Evolutionary conservation across 192 early-diverging fungal genomes (phyloP).

Genomic region (Coemansia furcata): DNA sequence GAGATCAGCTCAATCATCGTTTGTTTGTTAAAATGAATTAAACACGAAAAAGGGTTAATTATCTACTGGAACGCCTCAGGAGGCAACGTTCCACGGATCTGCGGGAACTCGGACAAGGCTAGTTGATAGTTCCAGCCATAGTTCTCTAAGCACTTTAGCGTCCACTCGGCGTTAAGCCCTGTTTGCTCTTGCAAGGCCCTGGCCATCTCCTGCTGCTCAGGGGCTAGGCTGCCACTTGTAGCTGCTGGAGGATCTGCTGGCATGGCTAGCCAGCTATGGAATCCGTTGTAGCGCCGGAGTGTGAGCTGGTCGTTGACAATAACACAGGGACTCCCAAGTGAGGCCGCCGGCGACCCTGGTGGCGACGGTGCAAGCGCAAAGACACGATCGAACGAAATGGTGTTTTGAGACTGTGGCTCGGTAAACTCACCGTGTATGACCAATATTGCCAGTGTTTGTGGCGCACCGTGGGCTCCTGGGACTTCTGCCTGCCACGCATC

Average conservation of each 20-base stretch:
- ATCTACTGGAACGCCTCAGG: conserved; percentile 40
- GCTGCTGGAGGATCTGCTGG: background rate
- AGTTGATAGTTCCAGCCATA: conserved; percentile 49
- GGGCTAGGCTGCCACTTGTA: conserved; percentile 7
- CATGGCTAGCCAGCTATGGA: conserved; percentile 29
- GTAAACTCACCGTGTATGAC: conserved; percentile 45
- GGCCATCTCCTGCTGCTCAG: conserved; percentile 52
- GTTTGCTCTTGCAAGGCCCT: conserved; percentile 41
- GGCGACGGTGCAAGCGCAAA: conserved; percentile 38
- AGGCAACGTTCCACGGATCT: conserved; percentile 35
- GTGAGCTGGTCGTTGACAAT: conserved; percentile 46
- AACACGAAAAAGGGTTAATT: background rate
- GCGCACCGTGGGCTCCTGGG: background rate
- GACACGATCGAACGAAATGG: conserved; percentile 39
- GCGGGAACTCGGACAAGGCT: conserved; percentile 41
- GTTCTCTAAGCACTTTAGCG: conserved; percentile 40
- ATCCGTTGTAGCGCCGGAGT: conserved; percentile 48
- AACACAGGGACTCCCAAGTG: conserved; percentile 37
- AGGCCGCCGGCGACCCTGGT: conserved; percentile 41
- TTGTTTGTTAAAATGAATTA: background rate
- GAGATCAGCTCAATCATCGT: background rate
- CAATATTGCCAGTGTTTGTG: conserved; percentile 26
- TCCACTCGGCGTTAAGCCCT: conserved; percentile 43
- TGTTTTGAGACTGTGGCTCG: conserved; percentile 18
- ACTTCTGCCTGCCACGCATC: conserved; percentile 43